Evolutionary conservation across 2,329 filamentous ascomycete genomes (phyloP).

Genomic region (Exophiala mesophila): DNA sequence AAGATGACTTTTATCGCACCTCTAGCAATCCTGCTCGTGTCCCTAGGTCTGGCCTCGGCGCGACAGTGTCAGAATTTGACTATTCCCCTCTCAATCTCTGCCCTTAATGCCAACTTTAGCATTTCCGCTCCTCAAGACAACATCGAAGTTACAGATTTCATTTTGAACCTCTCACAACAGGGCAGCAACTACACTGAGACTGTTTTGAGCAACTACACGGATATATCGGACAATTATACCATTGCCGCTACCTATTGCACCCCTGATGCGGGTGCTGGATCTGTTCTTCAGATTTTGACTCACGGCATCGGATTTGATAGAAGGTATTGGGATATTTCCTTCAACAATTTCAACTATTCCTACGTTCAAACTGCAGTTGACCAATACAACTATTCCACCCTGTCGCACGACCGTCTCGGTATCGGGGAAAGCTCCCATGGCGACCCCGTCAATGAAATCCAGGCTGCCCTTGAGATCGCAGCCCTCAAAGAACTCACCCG

Average conservation of each 20-base stretch:
- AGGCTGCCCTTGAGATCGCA: constrained; percentile 54
- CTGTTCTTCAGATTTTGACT: constrained; percentile 35
- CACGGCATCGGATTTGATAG: constrained; percentile 37
- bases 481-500: constrained; percentile 52
- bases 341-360: constrained; percentile 57
- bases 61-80: constrained; percentile 48
- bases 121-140: constrained; percentile 46
- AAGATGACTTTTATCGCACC: neutral
- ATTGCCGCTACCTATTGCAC: constrained; percentile 59
- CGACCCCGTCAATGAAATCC: constrained; percentile 57
- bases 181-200: constrained; percentile 43
- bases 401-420: constrained; percentile 59
- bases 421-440: constrained; percentile 55
- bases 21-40: neutral
- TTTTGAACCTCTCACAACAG: constrained; percentile 46
- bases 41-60: constrained; percentile 19
- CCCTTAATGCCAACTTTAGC: constrained; percentile 52
- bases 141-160: constrained; percentile 55
- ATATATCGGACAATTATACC: constrained; percentile 50
- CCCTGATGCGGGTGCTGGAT: constrained; percentile 40
- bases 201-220: constrained; percentile 46
- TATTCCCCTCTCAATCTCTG: constrained; percentile 52
- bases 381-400: constrained; percentile 53
- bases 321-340: constrained; percentile 57
- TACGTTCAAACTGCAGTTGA: constrained; percentile 55